A percentile compares a stretch with the other conserved stretches of the same genome.
Conservation (phyloP, 2,329 filamentous ascomycete genomes). For the Ophiosphaerella korrae region DNA sequence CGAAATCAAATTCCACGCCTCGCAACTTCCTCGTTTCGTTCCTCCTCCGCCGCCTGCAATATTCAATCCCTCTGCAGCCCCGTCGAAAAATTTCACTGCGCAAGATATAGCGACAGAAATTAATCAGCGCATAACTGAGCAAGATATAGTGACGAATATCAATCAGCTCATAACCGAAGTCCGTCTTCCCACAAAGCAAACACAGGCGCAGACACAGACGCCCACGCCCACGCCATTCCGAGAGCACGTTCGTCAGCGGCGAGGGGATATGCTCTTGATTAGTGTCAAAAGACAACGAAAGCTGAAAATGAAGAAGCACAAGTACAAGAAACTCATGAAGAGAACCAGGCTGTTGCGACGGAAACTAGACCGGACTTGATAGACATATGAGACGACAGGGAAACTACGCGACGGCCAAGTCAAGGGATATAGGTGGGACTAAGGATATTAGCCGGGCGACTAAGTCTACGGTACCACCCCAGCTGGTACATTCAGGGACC, state of each 20-base stretch:
- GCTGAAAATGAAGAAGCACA: constrained; percentile 99
- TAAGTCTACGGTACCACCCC: background rate
- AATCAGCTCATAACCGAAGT: constrained; percentile 41
- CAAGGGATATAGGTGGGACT: background rate
- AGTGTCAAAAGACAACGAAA: constrained; percentile 91
- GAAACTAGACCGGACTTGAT: constrained; percentile 65
- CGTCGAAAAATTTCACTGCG: too few species aligned
- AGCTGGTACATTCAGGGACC: background rate
- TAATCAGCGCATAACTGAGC: constrained; percentile 40
- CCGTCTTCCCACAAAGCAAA: constrained; percentile 28
- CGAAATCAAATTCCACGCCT: constrained; percentile 53
- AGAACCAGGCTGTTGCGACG: constrained; percentile 85
- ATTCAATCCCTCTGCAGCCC: constrained; percentile 44
- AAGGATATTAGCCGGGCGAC: background rate
- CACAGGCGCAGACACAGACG: constrained; percentile 1
- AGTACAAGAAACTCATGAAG: constrained; percentile 99
- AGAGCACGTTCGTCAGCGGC: constrained; percentile 30
- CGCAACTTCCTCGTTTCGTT: constrained; percentile 72
- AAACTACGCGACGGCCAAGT: constrained; percentile 16
- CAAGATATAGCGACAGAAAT: constrained; percentile 32
- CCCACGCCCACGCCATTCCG: constrained; percentile 10
- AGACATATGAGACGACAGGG: constrained; percentile 22
- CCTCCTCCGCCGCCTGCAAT: constrained; percentile 81
- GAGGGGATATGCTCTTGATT: constrained; percentile 72
- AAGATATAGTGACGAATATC: constrained; percentile 13